phyloP scores from a whole-genome alignment of 179 eudicot species.

The Beta lomatogona region DNA sequence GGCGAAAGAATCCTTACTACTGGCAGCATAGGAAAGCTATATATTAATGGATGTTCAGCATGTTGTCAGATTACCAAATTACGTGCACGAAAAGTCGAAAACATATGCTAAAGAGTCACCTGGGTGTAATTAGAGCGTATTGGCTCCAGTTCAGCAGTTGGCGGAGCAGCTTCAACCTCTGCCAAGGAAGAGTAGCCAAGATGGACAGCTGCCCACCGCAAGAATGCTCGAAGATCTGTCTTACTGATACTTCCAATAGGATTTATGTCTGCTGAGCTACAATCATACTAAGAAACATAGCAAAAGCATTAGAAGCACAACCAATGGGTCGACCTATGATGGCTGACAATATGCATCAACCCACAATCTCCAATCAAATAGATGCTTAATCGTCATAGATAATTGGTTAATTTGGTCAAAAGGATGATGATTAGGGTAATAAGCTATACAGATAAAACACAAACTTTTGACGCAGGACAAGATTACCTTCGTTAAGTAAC shows the following conservation, averaged over 20 bases:
- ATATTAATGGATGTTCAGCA: neutral
- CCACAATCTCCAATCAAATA: neutral
- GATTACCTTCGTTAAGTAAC: conserved; percentile 88
- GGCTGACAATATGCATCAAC: neutral
- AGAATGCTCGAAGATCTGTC: conserved; percentile 83
- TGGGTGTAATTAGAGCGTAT: conserved; percentile 83
- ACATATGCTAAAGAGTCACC: conserved; percentile 37
- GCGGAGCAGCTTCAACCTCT: conserved; percentile 94
- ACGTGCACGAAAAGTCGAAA: neutral
- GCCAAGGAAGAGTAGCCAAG: conserved; percentile 82
- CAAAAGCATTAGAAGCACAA: conserved; percentile 1
- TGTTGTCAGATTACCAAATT: neutral
- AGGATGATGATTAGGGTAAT: neutral
- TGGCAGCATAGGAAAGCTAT: neutral
- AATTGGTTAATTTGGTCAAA: neutral
- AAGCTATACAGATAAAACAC: neutral
- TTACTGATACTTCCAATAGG: conserved; percentile 97
- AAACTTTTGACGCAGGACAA: conserved; percentile 1
- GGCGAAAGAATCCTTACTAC: neutral
- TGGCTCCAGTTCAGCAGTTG: conserved; percentile 96
- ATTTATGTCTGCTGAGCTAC: conserved; percentile 97
- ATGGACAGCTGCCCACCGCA: conserved; percentile 79
- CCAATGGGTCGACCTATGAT: neutral
- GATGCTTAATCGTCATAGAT: neutral
- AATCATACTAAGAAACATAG: conserved; percentile 67